Evolutionary conservation across 2,329 filamentous ascomycete genomes (phyloP), one percentile per base, ranked within the genome.

Genomic region (Fusarium dlaminii): DNA sequence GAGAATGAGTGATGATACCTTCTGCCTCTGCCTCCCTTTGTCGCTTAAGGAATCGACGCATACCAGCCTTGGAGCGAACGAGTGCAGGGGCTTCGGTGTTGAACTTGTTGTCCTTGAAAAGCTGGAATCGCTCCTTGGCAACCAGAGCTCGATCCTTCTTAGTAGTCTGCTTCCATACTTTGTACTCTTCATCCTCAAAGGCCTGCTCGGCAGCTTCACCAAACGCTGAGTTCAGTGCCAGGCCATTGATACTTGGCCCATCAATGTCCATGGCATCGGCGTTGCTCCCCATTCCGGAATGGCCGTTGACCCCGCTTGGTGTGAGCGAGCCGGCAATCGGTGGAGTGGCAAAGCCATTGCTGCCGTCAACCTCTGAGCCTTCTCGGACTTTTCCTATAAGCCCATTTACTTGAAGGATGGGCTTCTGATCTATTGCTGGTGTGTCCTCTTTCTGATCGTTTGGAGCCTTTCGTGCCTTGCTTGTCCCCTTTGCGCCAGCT

Each of bases 91-190:
- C 94, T 36, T 99, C 96, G 2, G 89, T 82, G 79, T 98, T 97
- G 56, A 99, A 86, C 78, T 91, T 94, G 77, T 95, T 92, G 57
- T 92, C 93, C 70, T 92, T 93, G 84, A 99, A 98, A 20, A 99
- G 89, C 43, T 93, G 90, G 81, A 95, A 92, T 37, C 96, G 90
- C 80, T 98, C 94, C 73, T 95, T 94, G 67, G 96, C 93, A 60
- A 96, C 90, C 30, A 93, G 86, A 8, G 96, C 96, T 71, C 96
- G 92, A 79, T 98, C 95, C 81, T 96, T 98, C 84, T 98, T 98
- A 5, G 96, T 99, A 45, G 98, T 94, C 82, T 98, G 96, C 84
- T 98, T 99, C 96, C 97, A 99, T 40, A 96, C 93, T 81, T 97
- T 97, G 84, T 96, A 98, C 80, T 98, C 96, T 66, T 98, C 95